These are phyloP conservation scores for Calonectria hongkongensis DNA, from an alignment of 2,329 filamentous ascomycete species.

Conservation along the genomic window DNA sequence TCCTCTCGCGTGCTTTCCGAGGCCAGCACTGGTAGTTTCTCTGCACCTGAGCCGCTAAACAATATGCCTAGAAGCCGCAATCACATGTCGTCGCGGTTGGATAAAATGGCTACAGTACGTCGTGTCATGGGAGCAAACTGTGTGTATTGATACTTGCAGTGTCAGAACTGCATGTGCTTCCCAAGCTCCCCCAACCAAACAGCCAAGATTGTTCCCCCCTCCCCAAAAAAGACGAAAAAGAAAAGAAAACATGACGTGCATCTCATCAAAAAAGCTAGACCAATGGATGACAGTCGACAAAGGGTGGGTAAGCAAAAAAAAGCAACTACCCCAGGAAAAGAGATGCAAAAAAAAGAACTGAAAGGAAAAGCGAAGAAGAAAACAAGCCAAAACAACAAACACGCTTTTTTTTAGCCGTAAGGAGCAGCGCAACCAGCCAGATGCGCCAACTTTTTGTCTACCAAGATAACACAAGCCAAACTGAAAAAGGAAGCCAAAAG, in stretches of 20 bases:
- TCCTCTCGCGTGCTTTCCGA: background rate
- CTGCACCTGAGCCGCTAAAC: background rate
- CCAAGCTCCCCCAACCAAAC: background rate
- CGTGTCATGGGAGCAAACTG: background rate
- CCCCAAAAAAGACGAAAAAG: background rate
- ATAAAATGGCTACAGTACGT: too few species aligned
- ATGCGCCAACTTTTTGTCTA: background rate
- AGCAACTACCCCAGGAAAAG: background rate
- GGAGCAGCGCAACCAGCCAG: background rate
- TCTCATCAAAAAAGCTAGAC: background rate
- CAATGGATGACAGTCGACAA: background rate
- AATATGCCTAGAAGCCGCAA: background rate
- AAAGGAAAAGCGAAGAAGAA: background rate
- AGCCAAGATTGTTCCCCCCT: background rate
- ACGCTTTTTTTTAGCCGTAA: conserved; percentile 4
- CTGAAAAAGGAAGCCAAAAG: background rate
- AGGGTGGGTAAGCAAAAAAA: background rate
- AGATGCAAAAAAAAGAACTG: background rate
- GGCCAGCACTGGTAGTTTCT: background rate
- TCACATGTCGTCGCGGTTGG: background rate
- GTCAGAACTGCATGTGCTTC: background rate
- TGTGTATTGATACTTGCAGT: conserved; percentile 1
- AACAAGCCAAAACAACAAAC: background rate
- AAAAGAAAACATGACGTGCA: background rate
- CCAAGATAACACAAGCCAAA: background rate